These are phyloP conservation scores for Dictyostelium capitatum DNA, from an alignment of 78 protist genomes.

Conservation along the genomic window DNA sequence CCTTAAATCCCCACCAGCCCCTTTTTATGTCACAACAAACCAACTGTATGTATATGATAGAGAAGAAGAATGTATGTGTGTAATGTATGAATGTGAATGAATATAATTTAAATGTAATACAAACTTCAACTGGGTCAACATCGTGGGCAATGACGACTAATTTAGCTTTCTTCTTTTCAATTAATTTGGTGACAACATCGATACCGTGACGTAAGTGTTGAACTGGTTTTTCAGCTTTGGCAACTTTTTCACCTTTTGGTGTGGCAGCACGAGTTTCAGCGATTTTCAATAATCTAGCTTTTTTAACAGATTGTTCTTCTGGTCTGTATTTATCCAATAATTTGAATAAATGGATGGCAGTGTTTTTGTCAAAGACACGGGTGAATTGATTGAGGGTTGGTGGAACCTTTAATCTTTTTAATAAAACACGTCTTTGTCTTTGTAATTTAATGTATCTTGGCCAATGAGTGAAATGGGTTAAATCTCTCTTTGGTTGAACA, in stretches of 20 bases:
- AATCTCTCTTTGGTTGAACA: conserved; percentile 88
- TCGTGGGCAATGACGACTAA: conserved; percentile 99
- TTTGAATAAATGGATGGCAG: conserved; percentile 89
- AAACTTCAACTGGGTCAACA: conserved; percentile 99
- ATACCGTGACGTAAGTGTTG: conserved; percentile 94
- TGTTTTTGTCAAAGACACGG: conserved; percentile 90
- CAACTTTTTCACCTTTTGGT: conserved; percentile 74
- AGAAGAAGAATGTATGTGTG: no score
- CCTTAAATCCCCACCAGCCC: no score
- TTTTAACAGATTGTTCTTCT: conserved; percentile 92
- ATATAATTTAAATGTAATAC: background rate
- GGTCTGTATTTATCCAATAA: conserved; percentile 97
- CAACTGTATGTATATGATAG: no score
- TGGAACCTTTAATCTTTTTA: conserved; percentile 97
- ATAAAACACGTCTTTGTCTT: conserved; percentile 95
- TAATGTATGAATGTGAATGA: no score
- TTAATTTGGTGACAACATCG: conserved; percentile 96
- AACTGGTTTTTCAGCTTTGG: conserved; percentile 82
- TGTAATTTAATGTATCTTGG: conserved; percentile 98
- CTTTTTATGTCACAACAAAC: no score
- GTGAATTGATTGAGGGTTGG: conserved; percentile 98
- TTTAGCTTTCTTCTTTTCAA: conserved; percentile 98
- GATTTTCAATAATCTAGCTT: conserved; percentile 82
- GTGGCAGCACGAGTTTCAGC: conserved; percentile 88
- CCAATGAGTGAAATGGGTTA: conserved; percentile 96